Percentiles rank a stretch among this genome's conserved stretches.
These are phyloP conservation scores for Niveomyces coronatus DNA, from an alignment of 2,329 filamentous ascomycete species.

Conservation along the genomic window DNA sequence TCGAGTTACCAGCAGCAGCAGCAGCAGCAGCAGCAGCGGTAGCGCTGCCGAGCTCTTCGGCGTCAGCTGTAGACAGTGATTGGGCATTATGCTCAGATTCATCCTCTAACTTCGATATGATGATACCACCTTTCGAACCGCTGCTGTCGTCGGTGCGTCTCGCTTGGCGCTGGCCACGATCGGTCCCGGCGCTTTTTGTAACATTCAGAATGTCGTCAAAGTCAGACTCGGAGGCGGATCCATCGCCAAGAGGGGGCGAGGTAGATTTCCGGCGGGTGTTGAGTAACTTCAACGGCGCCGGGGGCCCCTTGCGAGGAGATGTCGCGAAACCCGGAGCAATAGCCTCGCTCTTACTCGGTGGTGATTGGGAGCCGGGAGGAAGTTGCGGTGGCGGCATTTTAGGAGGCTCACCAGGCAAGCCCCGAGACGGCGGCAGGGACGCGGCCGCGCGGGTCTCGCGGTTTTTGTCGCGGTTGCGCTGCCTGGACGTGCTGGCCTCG, in stretches of 20 bases:
- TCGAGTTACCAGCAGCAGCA: slow-evolving; percentile 42
- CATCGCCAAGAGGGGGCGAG: slow-evolving; percentile 29
- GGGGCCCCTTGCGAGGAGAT: slow-evolving; percentile 67
- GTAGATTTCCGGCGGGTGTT: slow-evolving; percentile 17
- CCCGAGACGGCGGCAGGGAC: slow-evolving; percentile 45
- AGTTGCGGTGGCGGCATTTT: slow-evolving; percentile 42
- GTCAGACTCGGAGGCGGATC: slow-evolving; percentile 64
- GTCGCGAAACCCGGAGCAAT: slow-evolving; percentile 27
- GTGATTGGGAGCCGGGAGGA: slow-evolving; percentile 31
- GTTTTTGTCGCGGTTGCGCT: slow-evolving; percentile 30
- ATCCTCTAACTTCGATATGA: not conserved
- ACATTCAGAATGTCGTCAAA: slow-evolving; percentile 71
- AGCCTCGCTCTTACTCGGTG: slow-evolving; percentile 32
- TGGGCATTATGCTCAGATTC: not conserved
- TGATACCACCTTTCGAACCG: not conserved
- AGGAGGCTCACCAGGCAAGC: slow-evolving; percentile 41
- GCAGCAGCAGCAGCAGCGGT: slow-evolving; percentile 36
- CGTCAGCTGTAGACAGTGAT: not conserved
- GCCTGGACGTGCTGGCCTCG: slow-evolving; percentile 35
- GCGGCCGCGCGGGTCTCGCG: slow-evolving; percentile 41
- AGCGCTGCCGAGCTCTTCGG: slow-evolving; percentile 11
- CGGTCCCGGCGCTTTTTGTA: slow-evolving; percentile 48
- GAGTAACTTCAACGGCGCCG: slow-evolving; percentile 66
- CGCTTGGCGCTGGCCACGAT: slow-evolving; percentile 70
- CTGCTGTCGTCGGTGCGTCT: slow-evolving; percentile 77